Base-by-base conservation (phyloP, 2,329 filamentous ascomycete species). In the Geosmithia morbida region DNA sequence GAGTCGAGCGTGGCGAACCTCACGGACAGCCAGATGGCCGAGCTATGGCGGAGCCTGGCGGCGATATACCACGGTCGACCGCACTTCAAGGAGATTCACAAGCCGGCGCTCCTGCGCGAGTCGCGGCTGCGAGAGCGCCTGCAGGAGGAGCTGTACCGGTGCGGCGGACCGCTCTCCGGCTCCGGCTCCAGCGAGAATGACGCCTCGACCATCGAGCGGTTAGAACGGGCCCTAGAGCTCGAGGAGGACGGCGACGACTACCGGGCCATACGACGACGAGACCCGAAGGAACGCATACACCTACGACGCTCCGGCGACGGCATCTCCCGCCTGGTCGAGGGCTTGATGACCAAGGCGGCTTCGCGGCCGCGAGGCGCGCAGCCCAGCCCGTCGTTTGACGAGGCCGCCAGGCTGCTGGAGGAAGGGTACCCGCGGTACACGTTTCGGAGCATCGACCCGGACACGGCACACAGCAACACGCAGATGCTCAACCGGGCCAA, bases 41-140 rank as follows among this genome's bases (percentile, higher is more conserved):
- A 52, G 3, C 41, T 66, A 2, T 65, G 63, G 61, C 43, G 51
- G 2, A 49, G 51, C 1, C 46, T 65, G 30, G 65, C 62, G 50
- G 48, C 51, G 4, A 53, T 65, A 17, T 58, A 59, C 45, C 51
- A 46, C 11, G 55, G 55, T n/a, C 57, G 61, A 6, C 61, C 62
- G 1, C 64, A 54, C n/a, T 59, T 64, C 59, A 63, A 63, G 49
- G 61, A 65, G 39, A 56, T 64, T 16, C 49, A 60, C 26, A 56
- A 54, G 7, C 62, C 62, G 20, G 57, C 56, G 5, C 56, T 54
- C 6, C 46, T 59, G 18, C 51, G 55, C 13, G 50, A 53, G 10
- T 61, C 57, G 8, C 53, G 59, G 13, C 53, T 61, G 13, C 48
- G 63, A 40, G 52, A 50, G 30, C 51, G 47, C 41, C 48, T 63